phyloP scores from a whole-genome alignment of 495 filamentous ascomycete species.

The Xylaria castorea region DNA sequence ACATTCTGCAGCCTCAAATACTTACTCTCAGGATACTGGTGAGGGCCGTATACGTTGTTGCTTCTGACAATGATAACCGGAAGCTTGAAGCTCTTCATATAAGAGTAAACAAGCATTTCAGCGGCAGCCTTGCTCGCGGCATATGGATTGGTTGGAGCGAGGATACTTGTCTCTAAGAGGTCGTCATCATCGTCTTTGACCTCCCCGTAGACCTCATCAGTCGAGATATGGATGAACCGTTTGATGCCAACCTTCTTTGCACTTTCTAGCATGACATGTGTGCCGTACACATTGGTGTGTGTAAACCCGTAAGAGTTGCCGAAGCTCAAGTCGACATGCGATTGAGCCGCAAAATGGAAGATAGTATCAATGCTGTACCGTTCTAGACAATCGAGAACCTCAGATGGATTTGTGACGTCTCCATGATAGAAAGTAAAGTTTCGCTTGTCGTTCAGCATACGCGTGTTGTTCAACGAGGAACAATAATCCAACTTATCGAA shows the following conservation, averaged over 20 bases:
- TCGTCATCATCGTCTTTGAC: conserved; percentile 67
- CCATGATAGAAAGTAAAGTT: conserved; percentile 81
- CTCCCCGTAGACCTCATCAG: conserved; percentile 82
- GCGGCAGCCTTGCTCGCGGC: conserved; percentile 79
- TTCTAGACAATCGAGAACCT: conserved; percentile 65
- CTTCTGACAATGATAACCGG: conserved; percentile 73
- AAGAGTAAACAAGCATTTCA: conserved; percentile 81
- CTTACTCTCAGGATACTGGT: conserved; percentile 81
- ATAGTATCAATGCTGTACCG: conserved; percentile 73
- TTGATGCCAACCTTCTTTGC: conserved; percentile 67
- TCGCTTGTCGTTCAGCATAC: conserved; percentile 60
- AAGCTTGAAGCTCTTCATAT: conserved; percentile 73
- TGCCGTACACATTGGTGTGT: conserved; percentile 74
- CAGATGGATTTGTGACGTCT: conserved; percentile 67
- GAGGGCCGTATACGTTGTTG: conserved; percentile 83
- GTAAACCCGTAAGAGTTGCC: conserved; percentile 75
- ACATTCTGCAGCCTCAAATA: background rate
- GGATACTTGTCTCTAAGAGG: conserved; percentile 64
- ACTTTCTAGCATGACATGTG: conserved; percentile 73
- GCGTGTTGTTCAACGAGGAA: conserved; percentile 73
- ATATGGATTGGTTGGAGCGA: conserved; percentile 79
- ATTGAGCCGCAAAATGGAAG: conserved; percentile 79
- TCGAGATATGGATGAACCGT: conserved; percentile 75
- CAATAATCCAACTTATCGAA: conserved; percentile 82
- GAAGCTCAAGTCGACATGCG: conserved; percentile 75